Conservation (phyloP, 2,329 filamentous ascomycete genomes). For the Aspergillus sp. region DNA sequence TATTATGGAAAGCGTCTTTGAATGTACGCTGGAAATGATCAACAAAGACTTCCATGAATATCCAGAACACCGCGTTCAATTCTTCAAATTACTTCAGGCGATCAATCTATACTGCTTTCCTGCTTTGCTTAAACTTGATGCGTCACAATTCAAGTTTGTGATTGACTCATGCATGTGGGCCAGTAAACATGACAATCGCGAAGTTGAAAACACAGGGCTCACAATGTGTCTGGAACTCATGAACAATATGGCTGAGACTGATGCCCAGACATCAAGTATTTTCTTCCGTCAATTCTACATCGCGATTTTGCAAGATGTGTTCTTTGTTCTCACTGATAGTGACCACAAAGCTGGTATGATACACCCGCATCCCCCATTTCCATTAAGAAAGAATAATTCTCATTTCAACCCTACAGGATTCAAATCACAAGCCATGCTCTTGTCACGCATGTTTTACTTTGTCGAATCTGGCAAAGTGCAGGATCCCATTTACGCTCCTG, state of each 20-base stretch:
- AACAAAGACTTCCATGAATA: slow-evolving; percentile 99
- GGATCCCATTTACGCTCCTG: slow-evolving; percentile 80
- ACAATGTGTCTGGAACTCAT: slow-evolving; percentile 98
- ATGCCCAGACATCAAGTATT: slow-evolving; percentile 76
- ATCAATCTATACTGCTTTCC: slow-evolving; percentile 98
- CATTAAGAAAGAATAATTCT: not conserved
- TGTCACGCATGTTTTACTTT: slow-evolving; percentile 95
- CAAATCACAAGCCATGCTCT: slow-evolving; percentile 91
- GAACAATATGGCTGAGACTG: slow-evolving; percentile 93
- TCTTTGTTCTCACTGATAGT: slow-evolving; percentile 95
- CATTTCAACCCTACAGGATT: slow-evolving; percentile 53
- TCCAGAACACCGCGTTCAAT: slow-evolving; percentile 97
- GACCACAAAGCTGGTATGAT: slow-evolving; percentile 82
- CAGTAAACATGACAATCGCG: slow-evolving; percentile 99
- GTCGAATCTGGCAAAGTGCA: slow-evolving; percentile 86
- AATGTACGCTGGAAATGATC: slow-evolving; percentile 98
- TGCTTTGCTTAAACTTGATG: slow-evolving; percentile 87
- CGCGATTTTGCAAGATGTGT: slow-evolving; percentile 91
- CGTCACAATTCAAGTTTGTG: slow-evolving; percentile 97
- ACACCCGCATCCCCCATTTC: too few relatives aligned
- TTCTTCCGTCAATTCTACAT: slow-evolving; percentile 99
- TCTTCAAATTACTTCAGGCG: slow-evolving; percentile 92
- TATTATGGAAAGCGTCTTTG: slow-evolving; percentile 98
- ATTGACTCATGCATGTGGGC: slow-evolving; percentile 99
- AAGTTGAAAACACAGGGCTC: slow-evolving; percentile 91